phyloP scores from a whole-genome alignment of 2,329 filamentous ascomycete genomes.

The Myriangium duriaei region DNA sequence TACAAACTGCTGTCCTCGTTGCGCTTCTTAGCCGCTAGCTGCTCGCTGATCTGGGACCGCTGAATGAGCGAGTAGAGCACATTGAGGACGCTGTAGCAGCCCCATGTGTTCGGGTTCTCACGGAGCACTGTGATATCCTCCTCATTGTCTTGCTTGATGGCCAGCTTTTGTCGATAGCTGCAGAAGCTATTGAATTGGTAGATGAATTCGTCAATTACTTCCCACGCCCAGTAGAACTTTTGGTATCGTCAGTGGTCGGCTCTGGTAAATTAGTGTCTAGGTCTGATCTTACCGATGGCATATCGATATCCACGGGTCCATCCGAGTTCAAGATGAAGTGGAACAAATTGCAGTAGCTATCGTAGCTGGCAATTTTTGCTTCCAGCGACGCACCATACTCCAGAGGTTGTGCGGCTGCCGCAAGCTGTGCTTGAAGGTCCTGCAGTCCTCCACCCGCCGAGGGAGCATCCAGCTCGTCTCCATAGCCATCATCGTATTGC shows the following conservation, averaged over 20 bases:
- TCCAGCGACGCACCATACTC: slow-evolving; percentile 94
- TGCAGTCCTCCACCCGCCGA: slow-evolving; percentile 58
- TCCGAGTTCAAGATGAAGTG: slow-evolving; percentile 99
- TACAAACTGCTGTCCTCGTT: slow-evolving; percentile 80
- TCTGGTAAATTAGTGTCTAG: not conserved
- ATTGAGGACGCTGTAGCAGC: slow-evolving; percentile 98
- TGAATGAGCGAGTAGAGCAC: slow-evolving; percentile 99
- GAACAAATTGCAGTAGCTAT: slow-evolving; percentile 98
- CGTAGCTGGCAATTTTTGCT: slow-evolving; percentile 97
- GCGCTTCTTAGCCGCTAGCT: slow-evolving; percentile 86
- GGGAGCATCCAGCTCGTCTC: slow-evolving; percentile 54
- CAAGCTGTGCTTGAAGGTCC: slow-evolving; percentile 85
- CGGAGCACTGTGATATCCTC: slow-evolving; percentile 85
- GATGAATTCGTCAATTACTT: slow-evolving; percentile 99
- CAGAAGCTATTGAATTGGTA: slow-evolving; percentile 99
- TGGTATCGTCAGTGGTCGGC: slow-evolving; percentile 12
- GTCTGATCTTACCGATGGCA: slow-evolving; percentile 68
- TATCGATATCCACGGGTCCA: slow-evolving; percentile 93
- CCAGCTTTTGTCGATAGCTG: slow-evolving; percentile 85
- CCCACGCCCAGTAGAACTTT: slow-evolving; percentile 99
- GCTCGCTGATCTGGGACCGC: slow-evolving; percentile 94
- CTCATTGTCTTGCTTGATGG: slow-evolving; percentile 69
- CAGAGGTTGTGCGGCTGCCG: slow-evolving; percentile 82
- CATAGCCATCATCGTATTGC: slow-evolving; percentile 67
- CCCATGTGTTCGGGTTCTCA: slow-evolving; percentile 98